A percentile compares a stretch with the other conserved stretches of the same genome.
Evolutionary conservation across 2,329 filamentous ascomycete species (phyloP).

Genomic region (Pseudogymnoascus sp.): DNA sequence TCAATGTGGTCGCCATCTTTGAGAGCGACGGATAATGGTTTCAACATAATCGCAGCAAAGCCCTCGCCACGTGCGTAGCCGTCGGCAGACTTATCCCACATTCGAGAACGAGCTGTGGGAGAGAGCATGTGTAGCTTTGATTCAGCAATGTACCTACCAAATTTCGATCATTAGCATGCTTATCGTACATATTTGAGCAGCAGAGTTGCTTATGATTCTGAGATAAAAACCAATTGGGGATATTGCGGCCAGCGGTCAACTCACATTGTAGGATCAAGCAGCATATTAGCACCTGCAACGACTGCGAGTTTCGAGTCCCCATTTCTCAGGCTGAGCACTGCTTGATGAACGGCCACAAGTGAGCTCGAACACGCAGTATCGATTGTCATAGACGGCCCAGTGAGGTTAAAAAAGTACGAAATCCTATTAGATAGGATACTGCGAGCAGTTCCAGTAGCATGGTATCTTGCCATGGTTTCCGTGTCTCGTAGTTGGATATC

Average conservation of each 20-base stretch:
- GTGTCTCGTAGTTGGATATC: constrained; percentile 16
- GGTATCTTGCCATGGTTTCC: constrained; percentile 18
- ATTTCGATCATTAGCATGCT: not conserved
- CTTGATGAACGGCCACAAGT: constrained; percentile 46
- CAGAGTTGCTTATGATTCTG: too few species aligned
- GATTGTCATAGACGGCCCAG: constrained; percentile 13
- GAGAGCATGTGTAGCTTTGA: constrained; percentile 26
- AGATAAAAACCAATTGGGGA: too few species aligned
- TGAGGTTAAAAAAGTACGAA: constrained; percentile 20
- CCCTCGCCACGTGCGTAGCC: constrained; percentile 43
- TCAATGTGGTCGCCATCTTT: constrained; percentile 35
- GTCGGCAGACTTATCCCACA: constrained; percentile 34
- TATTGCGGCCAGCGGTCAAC: not conserved
- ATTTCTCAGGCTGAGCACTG: constrained; percentile 31
- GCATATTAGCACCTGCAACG: constrained; percentile 12
- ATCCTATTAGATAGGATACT: constrained; percentile 18
- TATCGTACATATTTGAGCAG: too few species aligned
- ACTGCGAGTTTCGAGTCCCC: constrained; percentile 24
- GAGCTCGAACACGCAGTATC: constrained; percentile 30
- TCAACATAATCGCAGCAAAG: constrained; percentile 34
- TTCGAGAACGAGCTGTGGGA: constrained; percentile 25
- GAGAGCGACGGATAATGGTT: constrained; percentile 35
- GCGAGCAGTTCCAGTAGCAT: not conserved
- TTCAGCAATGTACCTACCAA: constrained; percentile 22
- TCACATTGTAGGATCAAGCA: not conserved